These are phyloP conservation scores for Apiospora aurea DNA, from an alignment of 2,329 filamentous ascomycete species.

Conservation along the genomic window DNA sequence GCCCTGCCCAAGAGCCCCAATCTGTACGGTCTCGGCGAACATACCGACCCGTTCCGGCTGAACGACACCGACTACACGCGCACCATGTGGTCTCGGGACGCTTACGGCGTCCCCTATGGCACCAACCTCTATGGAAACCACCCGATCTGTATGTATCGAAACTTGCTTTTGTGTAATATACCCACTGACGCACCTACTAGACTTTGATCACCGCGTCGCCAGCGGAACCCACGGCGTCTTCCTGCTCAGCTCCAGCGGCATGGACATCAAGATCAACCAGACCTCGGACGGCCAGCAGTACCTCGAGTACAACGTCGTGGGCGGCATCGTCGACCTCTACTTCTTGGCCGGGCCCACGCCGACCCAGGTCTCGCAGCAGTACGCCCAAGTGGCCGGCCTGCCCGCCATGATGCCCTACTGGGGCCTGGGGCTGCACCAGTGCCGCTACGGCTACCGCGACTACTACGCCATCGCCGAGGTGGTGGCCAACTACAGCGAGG, in stretches of 20 bases:
- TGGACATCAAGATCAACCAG: slow-evolving; percentile 78
- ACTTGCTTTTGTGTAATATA: background rate
- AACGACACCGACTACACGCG: slow-evolving; percentile 74
- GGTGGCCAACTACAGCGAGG: slow-evolving; percentile 70
- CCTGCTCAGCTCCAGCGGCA: slow-evolving; percentile 75
- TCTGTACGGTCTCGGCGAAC: slow-evolving; percentile 82
- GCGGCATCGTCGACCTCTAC: slow-evolving; percentile 78
- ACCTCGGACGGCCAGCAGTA: slow-evolving; percentile 67
- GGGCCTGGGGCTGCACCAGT: slow-evolving; percentile 62
- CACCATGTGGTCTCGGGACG: slow-evolving; percentile 74
- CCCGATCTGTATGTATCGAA: slow-evolving; percentile 62
- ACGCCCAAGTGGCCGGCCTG: slow-evolving; percentile 61
- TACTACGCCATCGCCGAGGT: slow-evolving; percentile 71
- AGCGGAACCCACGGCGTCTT: slow-evolving; percentile 69
- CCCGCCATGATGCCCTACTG: slow-evolving; percentile 71
- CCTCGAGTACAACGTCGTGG: slow-evolving; percentile 80
- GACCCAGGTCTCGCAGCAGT: slow-evolving; percentile 64
- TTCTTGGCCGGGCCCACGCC: slow-evolving; percentile 67
- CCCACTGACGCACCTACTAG: background rate
- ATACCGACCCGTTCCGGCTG: slow-evolving; percentile 73
- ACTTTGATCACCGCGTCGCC: slow-evolving; percentile 68
- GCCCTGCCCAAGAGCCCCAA: slow-evolving; percentile 72
- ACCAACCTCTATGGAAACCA: slow-evolving; percentile 77
- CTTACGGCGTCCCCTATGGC: slow-evolving; percentile 65
- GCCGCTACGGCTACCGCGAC: slow-evolving; percentile 70